phyloP scores from a whole-genome alignment of 306 rosid genomes.

The Acacia acuminata region DNA sequence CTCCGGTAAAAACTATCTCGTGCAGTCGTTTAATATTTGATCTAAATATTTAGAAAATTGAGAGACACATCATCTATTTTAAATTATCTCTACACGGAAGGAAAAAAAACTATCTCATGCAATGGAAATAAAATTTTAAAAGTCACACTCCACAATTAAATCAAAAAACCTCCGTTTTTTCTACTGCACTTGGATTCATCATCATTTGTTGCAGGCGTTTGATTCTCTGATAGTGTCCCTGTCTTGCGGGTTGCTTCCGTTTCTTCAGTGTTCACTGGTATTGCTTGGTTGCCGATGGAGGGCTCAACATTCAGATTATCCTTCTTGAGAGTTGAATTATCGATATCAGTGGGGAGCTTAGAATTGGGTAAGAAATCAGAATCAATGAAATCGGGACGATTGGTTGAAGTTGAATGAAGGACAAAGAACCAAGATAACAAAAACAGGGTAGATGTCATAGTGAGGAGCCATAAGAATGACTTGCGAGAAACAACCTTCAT shows the following conservation, averaged over 20 bases:
- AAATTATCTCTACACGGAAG: too few species aligned
- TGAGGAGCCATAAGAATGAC: conserved; percentile 49
- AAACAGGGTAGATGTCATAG: conserved; percentile 51
- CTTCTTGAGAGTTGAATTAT: conserved; percentile 20
- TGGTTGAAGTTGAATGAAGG: conserved; percentile 57
- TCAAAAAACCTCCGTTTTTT: too few species aligned
- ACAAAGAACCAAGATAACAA: conserved; percentile 63
- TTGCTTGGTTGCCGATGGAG: conserved; percentile 49
- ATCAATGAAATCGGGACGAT: conserved; percentile 34
- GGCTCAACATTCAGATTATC: conserved; percentile 34
- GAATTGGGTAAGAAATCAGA: conserved; percentile 46
- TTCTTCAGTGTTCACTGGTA: conserved; percentile 44
- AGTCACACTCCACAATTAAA: too few species aligned
- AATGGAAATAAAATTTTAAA: too few species aligned
- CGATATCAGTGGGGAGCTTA: conserved; percentile 26
- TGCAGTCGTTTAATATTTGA: too few species aligned
- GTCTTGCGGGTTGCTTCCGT: conserved; percentile 15
- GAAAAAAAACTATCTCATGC: too few species aligned
- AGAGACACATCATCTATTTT: too few species aligned
- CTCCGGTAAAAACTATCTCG: too few species aligned
- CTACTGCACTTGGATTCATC: conserved; percentile 32
- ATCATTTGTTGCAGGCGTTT: conserved; percentile 16
- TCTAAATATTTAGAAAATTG: too few species aligned
- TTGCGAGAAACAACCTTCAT: conserved; percentile 45
- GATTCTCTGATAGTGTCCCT: not conserved